Evolutionary conservation across 768 basidiomycete species (phyloP), one percentile per base, ranked within the genome.

Genomic region (Boletus coccyginus): DNA sequence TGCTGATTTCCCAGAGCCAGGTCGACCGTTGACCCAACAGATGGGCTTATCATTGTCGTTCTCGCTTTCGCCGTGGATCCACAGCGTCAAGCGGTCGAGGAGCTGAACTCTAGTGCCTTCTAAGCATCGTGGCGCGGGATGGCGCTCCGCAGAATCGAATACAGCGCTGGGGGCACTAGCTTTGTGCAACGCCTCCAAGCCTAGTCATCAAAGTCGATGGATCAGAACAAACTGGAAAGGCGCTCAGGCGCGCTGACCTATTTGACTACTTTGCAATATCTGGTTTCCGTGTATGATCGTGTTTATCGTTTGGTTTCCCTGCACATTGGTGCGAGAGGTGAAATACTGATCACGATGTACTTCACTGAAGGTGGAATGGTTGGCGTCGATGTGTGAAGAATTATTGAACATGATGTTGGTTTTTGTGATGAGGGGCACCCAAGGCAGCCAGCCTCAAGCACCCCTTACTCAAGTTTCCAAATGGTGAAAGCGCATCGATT

Each of bases 1-100:
- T 1, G 58, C 58, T 8, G 62, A 64, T 17, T 64, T 64, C 14
- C 62, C 63, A 7, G 59, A 64, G 8, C 62, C 62, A 16, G 62
- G 59, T 0, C 50, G 41, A 16, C 63, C 62, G 35, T 64, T 64
- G 17, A 65, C 57, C 62, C 65, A 68, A 17, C 60, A 62, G 5
- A 62, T 55, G 14, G 46, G 42, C n/a, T 50, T 52, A 3, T 24
- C 12, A 3, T 36, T 19, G 19, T 35, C 46, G 12, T 39, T 31
- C n/a, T 45, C 41, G 39, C 13, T 49, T 35, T 50, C n/a, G 12
- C 39, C 40, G 6, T 63, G 49, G 12, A 62, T 24, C 62, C 61
- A 62, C 7, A 2, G 16, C 8, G 49, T 45, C 40, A 59, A 14
- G 29, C 44, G 52, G 4, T 40, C 46, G 9, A 64, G 56, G 9